These are phyloP conservation scores for Gaeumannomyces tritici DNA, from an alignment of 2,329 filamentous ascomycete genomes.

Conservation along the genomic window DNA sequence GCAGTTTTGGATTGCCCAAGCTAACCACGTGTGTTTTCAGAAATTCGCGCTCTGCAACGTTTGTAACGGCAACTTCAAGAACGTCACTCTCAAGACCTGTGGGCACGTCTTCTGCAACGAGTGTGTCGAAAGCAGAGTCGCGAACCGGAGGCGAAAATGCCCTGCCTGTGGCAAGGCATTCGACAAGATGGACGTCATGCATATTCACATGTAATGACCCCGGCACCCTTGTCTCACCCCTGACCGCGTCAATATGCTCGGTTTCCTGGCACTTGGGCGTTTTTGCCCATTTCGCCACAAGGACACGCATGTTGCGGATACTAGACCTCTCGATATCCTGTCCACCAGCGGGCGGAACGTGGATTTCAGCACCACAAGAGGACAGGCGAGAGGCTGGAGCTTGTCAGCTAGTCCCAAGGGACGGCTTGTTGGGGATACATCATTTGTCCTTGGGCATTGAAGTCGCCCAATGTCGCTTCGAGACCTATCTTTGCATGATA, in stretches of 20 bases:
- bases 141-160: constrained; percentile 87
- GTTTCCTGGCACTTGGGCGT: background rate
- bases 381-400: background rate
- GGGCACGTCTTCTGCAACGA: constrained; percentile 89
- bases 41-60: constrained; percentile 80
- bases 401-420: background rate
- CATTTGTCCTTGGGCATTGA: background rate
- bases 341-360: background rate
- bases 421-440: background rate
- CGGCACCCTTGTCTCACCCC: background rate
- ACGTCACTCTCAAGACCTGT: constrained; percentile 86
- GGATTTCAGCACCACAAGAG: too few relatives aligned
- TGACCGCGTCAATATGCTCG: background rate
- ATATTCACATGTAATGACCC: constrained; percentile 39
- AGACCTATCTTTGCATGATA: background rate
- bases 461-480: background rate
- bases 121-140: constrained; percentile 83
- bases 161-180: constrained; percentile 90
- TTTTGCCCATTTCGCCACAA: background rate
- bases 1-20: background rate
- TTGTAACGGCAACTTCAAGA: constrained; percentile 88
- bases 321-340: background rate
- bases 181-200: constrained; percentile 83
- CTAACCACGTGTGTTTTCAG: constrained; percentile 29
- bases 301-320: background rate